Base-by-base conservation (phyloP, 768 basidiomycete species). In the Amyloporia xantha region DNA sequence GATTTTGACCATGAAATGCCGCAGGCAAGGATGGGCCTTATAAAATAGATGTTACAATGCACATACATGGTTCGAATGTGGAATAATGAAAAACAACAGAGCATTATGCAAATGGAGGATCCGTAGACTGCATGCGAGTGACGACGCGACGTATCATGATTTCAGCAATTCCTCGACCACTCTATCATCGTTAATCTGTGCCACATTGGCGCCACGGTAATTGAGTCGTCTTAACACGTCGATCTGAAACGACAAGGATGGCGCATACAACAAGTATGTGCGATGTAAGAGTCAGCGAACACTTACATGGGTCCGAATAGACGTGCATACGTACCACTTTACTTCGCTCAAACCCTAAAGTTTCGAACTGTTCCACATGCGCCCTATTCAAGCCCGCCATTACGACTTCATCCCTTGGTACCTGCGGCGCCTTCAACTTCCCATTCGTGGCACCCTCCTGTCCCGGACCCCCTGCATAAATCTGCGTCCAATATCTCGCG, bases 401-500 rank as follows among this genome's bases (percentile, higher is more conserved):
- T 33, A 76, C 79, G 44, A 82, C 68, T 58, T 76, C 74, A 30
- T 72, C 71, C 50, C 62, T 66, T 42, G 64, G 70, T 4, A 36
- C 57, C 1, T 49, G 48, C 48, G 49, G 50, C 19, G 43, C 53
- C 13, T 48, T 55, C 23, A 53, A 57, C 47, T 50, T 48, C 10
- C 30, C 52, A n/a, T 51, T 50, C 56, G 72, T 76, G n/a, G n/a
- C n/a, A n/a, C n/a, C n/a, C 44, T 67, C 72, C 56, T 73, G 73
- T 10, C 67, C 71, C 3, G 85, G 80, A 1, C 82, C 89, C 39
- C 84, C 87, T 2, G 94, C 94, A 63, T 96, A 96, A 24, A 86
- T 81, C 59, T 89, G 82, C 1, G 93, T 90, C 94, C 94, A 98
- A 65, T 94, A 93, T 35, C 79, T 75, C 49, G 94, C 94, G 3